Conservation (phyloP, 768 basidiomycete genomes). For the Russula vinacea region DNA sequence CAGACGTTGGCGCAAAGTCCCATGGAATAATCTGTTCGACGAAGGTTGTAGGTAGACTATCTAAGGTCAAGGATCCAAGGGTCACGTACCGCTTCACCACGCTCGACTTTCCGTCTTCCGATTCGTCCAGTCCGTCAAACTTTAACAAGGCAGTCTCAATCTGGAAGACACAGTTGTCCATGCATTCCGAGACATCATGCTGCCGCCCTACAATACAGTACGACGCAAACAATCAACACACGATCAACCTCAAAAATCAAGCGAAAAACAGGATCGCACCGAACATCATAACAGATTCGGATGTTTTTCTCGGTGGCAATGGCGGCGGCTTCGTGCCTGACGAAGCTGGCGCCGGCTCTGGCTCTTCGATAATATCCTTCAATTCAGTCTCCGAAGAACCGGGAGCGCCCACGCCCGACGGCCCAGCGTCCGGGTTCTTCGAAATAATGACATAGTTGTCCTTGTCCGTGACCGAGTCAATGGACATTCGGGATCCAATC, state of each 20-base stretch:
- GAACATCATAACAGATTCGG: conserved; percentile 87
- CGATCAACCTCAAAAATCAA: neutral
- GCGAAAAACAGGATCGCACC: conserved; percentile 45
- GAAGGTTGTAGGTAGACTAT: too few species aligned
- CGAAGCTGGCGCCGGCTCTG: conserved; percentile 29
- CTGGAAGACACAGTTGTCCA: conserved; percentile 99
- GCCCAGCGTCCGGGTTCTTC: conserved; percentile 35
- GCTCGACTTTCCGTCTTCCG: conserved; percentile 60
- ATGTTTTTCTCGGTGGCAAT: conserved; percentile 48
- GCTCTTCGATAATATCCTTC: conserved; percentile 31
- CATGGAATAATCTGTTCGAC: conserved; percentile 71
- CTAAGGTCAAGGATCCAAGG: neutral
- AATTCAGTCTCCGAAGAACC: conserved; percentile 34
- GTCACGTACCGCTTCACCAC: conserved; percentile 77
- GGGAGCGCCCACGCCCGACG: conserved; percentile 7
- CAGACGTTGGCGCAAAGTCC: conserved; percentile 69
- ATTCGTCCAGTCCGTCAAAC: conserved; percentile 52
- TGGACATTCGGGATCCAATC: conserved; percentile 45
- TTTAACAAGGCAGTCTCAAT: conserved; percentile 89
- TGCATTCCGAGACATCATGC: conserved; percentile 97
- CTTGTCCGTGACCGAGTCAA: conserved; percentile 50
- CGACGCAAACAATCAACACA: neutral
- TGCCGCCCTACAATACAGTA: conserved; percentile 64
- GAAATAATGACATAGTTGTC: conserved; percentile 45
- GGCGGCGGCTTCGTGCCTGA: conserved; percentile 49